Evolutionary conservation across 352 stramenopile species (phyloP), one percentile per base, ranked within the genome.

Genomic region (Phytophthora pistaciae): DNA sequence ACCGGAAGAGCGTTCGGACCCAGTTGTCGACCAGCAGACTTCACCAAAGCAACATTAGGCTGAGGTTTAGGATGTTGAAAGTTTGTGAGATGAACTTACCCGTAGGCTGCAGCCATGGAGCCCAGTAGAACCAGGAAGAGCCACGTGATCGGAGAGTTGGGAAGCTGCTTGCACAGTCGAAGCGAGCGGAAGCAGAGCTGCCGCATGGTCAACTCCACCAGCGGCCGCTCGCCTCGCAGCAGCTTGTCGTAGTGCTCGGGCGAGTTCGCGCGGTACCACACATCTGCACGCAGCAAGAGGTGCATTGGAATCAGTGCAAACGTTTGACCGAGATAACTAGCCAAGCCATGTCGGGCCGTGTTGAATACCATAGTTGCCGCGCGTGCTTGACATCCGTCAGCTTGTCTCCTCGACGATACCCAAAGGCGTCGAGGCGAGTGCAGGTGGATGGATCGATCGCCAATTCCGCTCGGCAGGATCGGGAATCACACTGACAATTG

Each of bases 101-200:
- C 89, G 64, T 91, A 92, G 10, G 87, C 60, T 25, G 89, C 89
- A 13, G 84, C 81, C 60, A 92, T 66, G 4, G 70, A 73, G 2
- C 89, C 89, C 18, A 96, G 67, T 1, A 93, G 73, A 20, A 84
- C 72, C 36, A 96, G 66, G 38, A 91, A 96, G 31, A 94, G 70
- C 89, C 89, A 96, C 49, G 86, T 96, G 59, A 95, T 89, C 0
- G 87, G 89, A 49, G 89, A 96, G 64, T 95, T 91, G 40, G 89
- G 89, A 9, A 96, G 64, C 50, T 92, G 90, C 58, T 93, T 92
- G 77, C 85, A 96, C 23, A 94, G 59, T 33, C 78, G 74, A 44
- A 94, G 85, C 57, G 81, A 89, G 10, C 78, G 76, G 40, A 92
- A 72, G 50, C 85, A 93, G 9, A 94, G 80, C 60, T 94, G 85